Percentiles rank a stretch among this genome's conserved stretches.
These are phyloP conservation scores for Hygrophorus pudorinus DNA, from an alignment of 768 basidiomycete genomes.

Conservation along the genomic window DNA sequence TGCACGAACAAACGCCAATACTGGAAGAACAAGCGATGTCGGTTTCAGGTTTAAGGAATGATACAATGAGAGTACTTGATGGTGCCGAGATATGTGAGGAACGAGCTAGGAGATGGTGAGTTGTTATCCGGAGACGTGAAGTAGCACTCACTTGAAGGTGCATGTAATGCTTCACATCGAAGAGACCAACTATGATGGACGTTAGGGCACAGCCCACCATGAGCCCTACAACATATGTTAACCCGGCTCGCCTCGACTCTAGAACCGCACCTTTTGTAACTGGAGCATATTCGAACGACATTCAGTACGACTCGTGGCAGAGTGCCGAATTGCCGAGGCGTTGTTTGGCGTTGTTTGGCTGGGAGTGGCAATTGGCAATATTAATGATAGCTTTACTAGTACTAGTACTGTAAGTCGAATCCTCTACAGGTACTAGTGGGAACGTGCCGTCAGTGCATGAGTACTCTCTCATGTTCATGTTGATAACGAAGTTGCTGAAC, in stretches of 20 bases:
- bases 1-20: conserved; percentile 78
- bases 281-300: conserved; percentile 81
- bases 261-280: conserved; percentile 62
- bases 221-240: conserved; percentile 38
- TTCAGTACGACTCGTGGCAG: conserved; percentile 14
- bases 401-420: too few relatives aligned
- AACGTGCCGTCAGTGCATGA: too few relatives aligned
- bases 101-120: conserved; percentile 42
- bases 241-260: background rate
- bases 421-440: too few relatives aligned
- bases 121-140: conserved; percentile 5
- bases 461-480: too few relatives aligned
- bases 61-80: conserved; percentile 41
- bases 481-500: too few relatives aligned
- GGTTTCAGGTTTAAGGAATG: conserved; percentile 22
- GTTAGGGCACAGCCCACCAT: conserved; percentile 65
- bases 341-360: too few relatives aligned
- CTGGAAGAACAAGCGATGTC: conserved; percentile 30
- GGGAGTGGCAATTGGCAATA: too few relatives aligned
- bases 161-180: conserved; percentile 83
- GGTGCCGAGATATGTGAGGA: conserved; percentile 83
- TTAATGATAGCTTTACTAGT: too few relatives aligned
- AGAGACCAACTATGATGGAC: conserved; percentile 67
- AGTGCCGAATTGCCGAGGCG: too few relatives aligned
- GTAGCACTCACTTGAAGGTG: conserved; percentile 55